A percentile compares a stretch with the other conserved stretches of the same genome.
These are phyloP conservation scores for Boletus vermiculosoides DNA, from an alignment of 768 basidiomycete species.

Conservation along the genomic window DNA sequence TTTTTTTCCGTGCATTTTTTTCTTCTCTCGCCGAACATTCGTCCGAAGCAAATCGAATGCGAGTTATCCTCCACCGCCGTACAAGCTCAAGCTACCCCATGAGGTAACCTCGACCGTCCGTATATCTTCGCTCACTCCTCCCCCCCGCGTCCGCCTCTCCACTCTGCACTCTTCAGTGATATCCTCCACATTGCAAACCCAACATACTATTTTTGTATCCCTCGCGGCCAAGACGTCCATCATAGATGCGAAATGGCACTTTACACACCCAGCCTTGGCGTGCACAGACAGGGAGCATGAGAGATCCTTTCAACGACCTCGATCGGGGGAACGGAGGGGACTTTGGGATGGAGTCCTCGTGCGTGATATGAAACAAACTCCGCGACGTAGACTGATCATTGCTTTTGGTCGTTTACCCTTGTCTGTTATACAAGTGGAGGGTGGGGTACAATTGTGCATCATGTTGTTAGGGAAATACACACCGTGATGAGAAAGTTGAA, in stretches of 20 bases:
- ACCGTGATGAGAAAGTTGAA: not conserved
- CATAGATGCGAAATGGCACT: conserved; percentile 60
- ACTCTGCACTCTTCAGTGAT: conserved; percentile 48
- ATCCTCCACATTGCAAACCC: conserved; percentile 72
- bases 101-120: conserved; percentile 45
- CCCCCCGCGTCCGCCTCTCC: not conserved
- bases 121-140: not conserved
- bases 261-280: conserved; percentile 81
- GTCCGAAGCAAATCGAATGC: conserved; percentile 60
- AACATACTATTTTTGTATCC: conserved; percentile 73
- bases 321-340: conserved; percentile 41
- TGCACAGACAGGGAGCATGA: conserved; percentile 73
- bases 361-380: conserved; percentile 15
- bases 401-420: not conserved
- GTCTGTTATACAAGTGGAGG: not conserved
- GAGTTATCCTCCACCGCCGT: conserved; percentile 67
- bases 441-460: not conserved
- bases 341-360: conserved; percentile 42
- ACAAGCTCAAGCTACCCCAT: conserved; percentile 68
- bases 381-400: not conserved
- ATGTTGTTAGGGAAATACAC: no score
- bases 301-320: conserved; percentile 73
- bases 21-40: not conserved
- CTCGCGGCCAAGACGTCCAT: conserved; percentile 76
- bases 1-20: not conserved